Evolutionary conservation across 2,329 filamentous ascomycete genomes (phyloP).

Genomic region (Neonectria magnoliae): DNA sequence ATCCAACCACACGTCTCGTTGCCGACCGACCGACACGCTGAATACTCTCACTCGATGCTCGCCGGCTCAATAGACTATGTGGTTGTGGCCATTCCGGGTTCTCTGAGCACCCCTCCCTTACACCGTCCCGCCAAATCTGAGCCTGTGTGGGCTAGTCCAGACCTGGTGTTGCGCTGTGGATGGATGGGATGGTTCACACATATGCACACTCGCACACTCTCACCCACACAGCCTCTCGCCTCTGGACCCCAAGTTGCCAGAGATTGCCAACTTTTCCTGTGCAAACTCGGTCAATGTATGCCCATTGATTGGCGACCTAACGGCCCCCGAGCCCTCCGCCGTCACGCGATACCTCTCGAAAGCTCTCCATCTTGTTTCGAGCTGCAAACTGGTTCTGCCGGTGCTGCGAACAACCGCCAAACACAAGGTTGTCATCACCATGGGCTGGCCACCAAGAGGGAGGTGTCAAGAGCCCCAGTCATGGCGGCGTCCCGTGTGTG

Average conservation of each 20-base stretch:
- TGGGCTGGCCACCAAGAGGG: conserved; percentile 1
- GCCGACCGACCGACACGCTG: conserved; percentile 32
- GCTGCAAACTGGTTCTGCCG: conserved; percentile 4
- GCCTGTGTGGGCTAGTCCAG: conserved; percentile 12
- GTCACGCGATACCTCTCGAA: conserved; percentile 27
- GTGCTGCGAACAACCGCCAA: background rate
- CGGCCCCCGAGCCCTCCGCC: conserved; percentile 14
- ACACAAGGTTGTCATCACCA: conserved; percentile 13
- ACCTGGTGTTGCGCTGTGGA: conserved; percentile 1
- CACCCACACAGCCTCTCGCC: conserved; percentile 21
- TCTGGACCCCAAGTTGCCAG: conserved; percentile 6
- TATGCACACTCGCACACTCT: conserved; percentile 17
- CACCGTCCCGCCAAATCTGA: conserved; percentile 29
- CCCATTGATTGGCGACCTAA: conserved; percentile 38
- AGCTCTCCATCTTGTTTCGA: conserved; percentile 12
- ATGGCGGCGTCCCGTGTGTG: conserved; percentile 24
- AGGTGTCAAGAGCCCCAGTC: conserved; percentile 20
- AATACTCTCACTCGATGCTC: conserved; percentile 30
- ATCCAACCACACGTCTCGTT: conserved; percentile 24
- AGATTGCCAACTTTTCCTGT: conserved; percentile 1
- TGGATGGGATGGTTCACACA: conserved; percentile 15
- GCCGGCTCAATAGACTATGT: conserved; percentile 27
- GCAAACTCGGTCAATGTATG: conserved; percentile 41
- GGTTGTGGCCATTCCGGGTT: conserved; percentile 7
- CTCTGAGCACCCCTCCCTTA: conserved; percentile 30